phyloP scores from a whole-genome alignment of 306 rosid genomes.

The Styphnolobium japonicum region DNA sequence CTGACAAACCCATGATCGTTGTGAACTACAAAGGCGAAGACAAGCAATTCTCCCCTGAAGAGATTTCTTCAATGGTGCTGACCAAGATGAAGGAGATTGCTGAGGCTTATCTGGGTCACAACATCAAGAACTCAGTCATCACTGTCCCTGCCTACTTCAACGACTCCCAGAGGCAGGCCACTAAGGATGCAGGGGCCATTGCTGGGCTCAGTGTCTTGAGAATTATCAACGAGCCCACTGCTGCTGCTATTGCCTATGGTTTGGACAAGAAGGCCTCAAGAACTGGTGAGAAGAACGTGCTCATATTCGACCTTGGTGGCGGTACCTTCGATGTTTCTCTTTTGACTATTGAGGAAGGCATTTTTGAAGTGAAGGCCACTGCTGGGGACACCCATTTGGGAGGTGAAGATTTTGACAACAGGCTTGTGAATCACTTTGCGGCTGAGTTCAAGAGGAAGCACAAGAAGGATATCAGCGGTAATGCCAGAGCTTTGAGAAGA shows the following conservation, averaged over 20 bases:
- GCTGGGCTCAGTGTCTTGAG: neutral
- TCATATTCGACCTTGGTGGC: neutral
- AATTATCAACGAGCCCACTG: neutral
- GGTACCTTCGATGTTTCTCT: neutral
- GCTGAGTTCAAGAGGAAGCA: neutral
- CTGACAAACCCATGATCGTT: conserved; percentile 40
- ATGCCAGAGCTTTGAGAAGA: neutral
- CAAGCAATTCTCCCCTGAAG: conserved; percentile 34
- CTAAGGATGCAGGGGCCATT: neutral
- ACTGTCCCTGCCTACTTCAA: neutral
- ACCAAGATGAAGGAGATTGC: conserved; percentile 35
- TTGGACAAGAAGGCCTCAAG: neutral
- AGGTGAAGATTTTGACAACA: neutral
- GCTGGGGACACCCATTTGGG: conserved; percentile 42
- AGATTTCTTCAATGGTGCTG: conserved; percentile 39
- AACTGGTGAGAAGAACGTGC: neutral
- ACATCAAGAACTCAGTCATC: conserved; percentile 21
- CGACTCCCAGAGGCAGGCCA: neutral
- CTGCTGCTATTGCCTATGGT: neutral
- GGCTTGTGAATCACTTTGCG: neutral
- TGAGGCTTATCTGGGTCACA: conserved; percentile 32
- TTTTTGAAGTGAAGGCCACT: conserved; percentile 25
- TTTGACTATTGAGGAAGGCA: conserved; percentile 8
- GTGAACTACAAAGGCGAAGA: conserved; percentile 33
- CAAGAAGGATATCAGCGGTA: neutral